A percentile compares a stretch with the other conserved stretches of the same genome.
phyloP scores from a whole-genome alignment of 495 filamentous ascomycete species.

The Penicillium ochrochloron region DNA sequence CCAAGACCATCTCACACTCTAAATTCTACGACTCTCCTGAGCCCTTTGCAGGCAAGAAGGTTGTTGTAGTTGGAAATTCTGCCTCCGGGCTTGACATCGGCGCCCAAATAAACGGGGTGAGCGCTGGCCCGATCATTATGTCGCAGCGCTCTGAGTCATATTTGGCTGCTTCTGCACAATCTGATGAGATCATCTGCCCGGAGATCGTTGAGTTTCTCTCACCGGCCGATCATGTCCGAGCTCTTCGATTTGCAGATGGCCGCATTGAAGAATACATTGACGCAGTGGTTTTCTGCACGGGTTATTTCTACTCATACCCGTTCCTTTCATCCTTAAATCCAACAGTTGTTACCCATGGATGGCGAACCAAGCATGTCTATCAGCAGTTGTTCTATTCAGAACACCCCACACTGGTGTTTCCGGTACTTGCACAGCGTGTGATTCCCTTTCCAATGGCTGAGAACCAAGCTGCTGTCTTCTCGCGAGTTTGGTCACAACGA shows the following conservation, averaged over 20 bases:
- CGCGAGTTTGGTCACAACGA: conserved; percentile 72
- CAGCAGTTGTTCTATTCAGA: conserved; percentile 77
- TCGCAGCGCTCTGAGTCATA: conserved; percentile 55
- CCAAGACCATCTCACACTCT: conserved; percentile 74
- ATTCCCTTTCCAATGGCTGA: conserved; percentile 83
- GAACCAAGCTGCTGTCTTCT: conserved; percentile 76
- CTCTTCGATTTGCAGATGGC: conserved; percentile 58
- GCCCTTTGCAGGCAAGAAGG: conserved; percentile 63
- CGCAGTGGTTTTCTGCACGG: conserved; percentile 63
- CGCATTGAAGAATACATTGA: conserved; percentile 54
- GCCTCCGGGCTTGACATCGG: conserved; percentile 83
- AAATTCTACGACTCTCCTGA: conserved; percentile 74
- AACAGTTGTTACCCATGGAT: conserved; percentile 66
- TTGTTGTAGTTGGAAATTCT: conserved; percentile 77
- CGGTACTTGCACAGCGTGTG: conserved; percentile 74
- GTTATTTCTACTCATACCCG: conserved; percentile 62
- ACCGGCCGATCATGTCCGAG: conserved; percentile 41
- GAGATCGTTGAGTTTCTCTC: conserved; percentile 64
- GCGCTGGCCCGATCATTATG: conserved; percentile 55
- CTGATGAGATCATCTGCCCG: conserved; percentile 57
- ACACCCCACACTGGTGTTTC: conserved; percentile 79
- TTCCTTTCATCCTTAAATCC: conserved; percentile 61
- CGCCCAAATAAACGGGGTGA: conserved; percentile 65
- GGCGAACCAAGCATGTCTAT: conserved; percentile 69
- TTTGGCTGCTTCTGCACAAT: conserved; percentile 28